phyloP scores from a whole-genome alignment of 306 rosid genomes.

The Casuarina equisetifolia region DNA sequence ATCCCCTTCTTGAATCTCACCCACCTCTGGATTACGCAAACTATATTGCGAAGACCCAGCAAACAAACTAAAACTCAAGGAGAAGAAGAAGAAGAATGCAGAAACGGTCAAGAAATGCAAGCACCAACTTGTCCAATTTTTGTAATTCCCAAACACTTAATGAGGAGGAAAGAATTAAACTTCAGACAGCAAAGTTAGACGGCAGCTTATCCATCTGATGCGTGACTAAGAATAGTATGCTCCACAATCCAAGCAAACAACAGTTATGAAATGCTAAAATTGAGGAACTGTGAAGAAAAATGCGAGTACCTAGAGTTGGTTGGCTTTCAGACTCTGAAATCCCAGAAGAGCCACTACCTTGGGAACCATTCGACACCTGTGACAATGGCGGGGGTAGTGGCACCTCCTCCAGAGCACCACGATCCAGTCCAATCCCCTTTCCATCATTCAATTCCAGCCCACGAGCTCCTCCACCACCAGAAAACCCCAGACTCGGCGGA shows the following conservation, averaged over 20 bases:
- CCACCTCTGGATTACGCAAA: neutral
- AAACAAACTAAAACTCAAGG: neutral
- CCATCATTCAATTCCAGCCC: conserved; percentile 34
- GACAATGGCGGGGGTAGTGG: conserved; percentile 32
- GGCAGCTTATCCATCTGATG: neutral
- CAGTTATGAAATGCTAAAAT: neutral
- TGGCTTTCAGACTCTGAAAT: conserved; percentile 48
- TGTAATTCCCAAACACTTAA: neutral
- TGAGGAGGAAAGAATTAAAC: neutral
- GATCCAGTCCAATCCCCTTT: neutral
- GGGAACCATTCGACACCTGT: conserved; percentile 44
- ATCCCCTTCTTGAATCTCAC: neutral
- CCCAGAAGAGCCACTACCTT: conserved; percentile 51
- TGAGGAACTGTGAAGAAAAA: neutral
- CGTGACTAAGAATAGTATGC: neutral
- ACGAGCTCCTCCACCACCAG: conserved; percentile 6
- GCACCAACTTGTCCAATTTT: neutral
- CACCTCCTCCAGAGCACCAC: neutral
- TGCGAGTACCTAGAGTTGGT: conserved; percentile 42
- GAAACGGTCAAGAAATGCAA: neutral
- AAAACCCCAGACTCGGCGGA: conserved; percentile 28
- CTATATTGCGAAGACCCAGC: neutral
- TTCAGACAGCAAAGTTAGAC: neutral
- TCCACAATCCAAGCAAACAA: conserved; percentile 1
- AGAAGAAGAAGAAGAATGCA: neutral